Percentiles rank a stretch among this genome's conserved stretches.
phyloP scores from a whole-genome alignment of 1,284 basidiomycete genomes.

The Cerrena zonata region DNA sequence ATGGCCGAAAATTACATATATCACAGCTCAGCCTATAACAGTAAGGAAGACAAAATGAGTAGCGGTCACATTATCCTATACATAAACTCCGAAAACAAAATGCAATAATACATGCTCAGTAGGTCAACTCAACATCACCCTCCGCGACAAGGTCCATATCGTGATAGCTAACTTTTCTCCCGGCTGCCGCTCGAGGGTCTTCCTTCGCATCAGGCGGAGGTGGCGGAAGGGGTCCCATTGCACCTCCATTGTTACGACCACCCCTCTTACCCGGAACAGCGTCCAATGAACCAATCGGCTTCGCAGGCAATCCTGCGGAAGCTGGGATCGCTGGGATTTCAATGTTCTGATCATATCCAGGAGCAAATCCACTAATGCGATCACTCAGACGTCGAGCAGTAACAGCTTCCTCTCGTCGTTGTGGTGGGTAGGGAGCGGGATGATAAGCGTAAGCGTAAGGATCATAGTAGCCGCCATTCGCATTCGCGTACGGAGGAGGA shows the following conservation, averaged over 20 bases:
- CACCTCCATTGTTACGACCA: constrained; percentile 30
- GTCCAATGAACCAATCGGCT: constrained; percentile 62
- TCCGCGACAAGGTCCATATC: constrained; percentile 85
- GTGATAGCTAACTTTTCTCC: constrained; percentile 77
- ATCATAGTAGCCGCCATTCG: constrained; percentile 43
- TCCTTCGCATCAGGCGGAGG: constrained; percentile 82
- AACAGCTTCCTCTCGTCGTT: constrained; percentile 51
- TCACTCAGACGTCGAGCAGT: constrained; percentile 64
- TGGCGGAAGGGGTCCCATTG: constrained; percentile 54
- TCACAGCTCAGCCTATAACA: neutral
- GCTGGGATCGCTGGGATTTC: constrained; percentile 47
- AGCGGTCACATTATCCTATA: constrained; percentile 1
- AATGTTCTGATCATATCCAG: constrained; percentile 30
- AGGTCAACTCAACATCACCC: constrained; percentile 76
- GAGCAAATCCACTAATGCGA: constrained; percentile 67
- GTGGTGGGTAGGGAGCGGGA: constrained; percentile 25
- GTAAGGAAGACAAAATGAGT: neutral
- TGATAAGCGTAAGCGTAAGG: constrained; percentile 40
- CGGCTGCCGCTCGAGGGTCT: constrained; percentile 78
- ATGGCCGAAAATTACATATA: neutral
- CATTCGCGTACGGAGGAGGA: constrained; percentile 22
- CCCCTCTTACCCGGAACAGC: constrained; percentile 33
- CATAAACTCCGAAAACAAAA: constrained; percentile 1
- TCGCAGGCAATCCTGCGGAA: constrained; percentile 69
- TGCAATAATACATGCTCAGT: constrained; percentile 40